Evolutionary conservation across 148 eudicot genomes (phyloP).

Genomic region (Chenopodium quinoa): DNA sequence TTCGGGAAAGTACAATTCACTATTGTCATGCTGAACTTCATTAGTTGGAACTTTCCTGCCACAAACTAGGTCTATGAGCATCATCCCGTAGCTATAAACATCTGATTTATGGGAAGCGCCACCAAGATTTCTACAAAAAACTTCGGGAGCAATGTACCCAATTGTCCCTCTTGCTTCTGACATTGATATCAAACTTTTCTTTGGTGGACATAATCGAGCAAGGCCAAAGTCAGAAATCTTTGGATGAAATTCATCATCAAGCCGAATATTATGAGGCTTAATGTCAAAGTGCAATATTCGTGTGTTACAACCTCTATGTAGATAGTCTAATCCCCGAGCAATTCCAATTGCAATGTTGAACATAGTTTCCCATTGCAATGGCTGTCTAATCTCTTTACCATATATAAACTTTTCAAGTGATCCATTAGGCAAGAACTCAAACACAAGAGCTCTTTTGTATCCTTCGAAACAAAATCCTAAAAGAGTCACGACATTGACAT

Average conservation of each 20-base stretch:
- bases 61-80: constrained; percentile 4
- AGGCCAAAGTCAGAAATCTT: not conserved
- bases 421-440: constrained; percentile 67
- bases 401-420: constrained; percentile 7
- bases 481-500: constrained; percentile 53
- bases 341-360: constrained; percentile 9
- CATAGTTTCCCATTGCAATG: constrained; percentile 5
- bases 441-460: constrained; percentile 54
- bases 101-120: constrained; percentile 9
- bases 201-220: not conserved
- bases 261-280: constrained; percentile 9
- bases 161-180: constrained; percentile 12
- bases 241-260: constrained; percentile 14
- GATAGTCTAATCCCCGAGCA: constrained; percentile 4
- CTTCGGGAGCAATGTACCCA: constrained; percentile 20
- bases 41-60: not conserved
- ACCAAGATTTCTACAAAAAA: constrained; percentile 7
- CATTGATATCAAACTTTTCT: constrained; percentile 3
- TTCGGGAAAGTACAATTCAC: constrained; percentile 17
- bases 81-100: constrained; percentile 15
- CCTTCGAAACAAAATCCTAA: constrained; percentile 56
- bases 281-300: not conserved
- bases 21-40: not conserved
- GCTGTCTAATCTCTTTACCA: not conserved
- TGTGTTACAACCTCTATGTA: constrained; percentile 16